Base-by-base conservation (phyloP, 2,329 filamentous ascomycete species). In the Diplodia scrobiculata region DNA sequence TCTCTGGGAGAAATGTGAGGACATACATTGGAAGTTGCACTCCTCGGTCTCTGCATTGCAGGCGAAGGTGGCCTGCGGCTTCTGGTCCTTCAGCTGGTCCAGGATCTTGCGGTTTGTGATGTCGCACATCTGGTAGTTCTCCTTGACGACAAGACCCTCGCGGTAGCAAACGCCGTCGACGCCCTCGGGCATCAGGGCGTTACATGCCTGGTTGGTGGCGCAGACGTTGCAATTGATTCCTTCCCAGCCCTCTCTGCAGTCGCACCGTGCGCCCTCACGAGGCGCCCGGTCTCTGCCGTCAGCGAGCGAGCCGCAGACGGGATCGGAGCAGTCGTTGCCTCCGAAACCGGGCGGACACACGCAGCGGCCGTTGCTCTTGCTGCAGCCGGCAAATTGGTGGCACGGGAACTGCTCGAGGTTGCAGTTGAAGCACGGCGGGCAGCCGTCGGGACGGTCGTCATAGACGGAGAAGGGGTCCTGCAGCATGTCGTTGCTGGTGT, bases 211-310 rank as follows among this genome's bases (percentile, higher is more conserved):
- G 76, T 98, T 84, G 3, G 88, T 87, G 68, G 89, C 88, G 79
- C 95, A 99, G 66, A 99, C 91, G 68, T 84, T 99, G 86, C 95
- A 99, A 82, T 99, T 99, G 80, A 99, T 94, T 69, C 95, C 95
- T 48, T 86, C 86, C 95, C 95, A 99, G 66, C 95, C 95, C 45
- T 96, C 91, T 74, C 93, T 90, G 78, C 95, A 99, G 50, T 92
- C 82, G 79, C 95, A 99, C 48, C 72, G 68, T 65, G 83, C 81
- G 67, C 87, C 84, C 63, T 87, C 81, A 74, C 95, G 87, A 75
- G 91, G 88, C 25, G 89, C 86, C 71, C 95, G 86, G 72, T 98
- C 88, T 71, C 85, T 84, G 69, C 92, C 93, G 72, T 92, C 89
- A 47, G 91, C 87, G 48, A 97, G 83, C 45, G 93, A 95, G 66